Base-by-base conservation (phyloP, 129 eudicot species). In the Artemisia argyi region DNA sequence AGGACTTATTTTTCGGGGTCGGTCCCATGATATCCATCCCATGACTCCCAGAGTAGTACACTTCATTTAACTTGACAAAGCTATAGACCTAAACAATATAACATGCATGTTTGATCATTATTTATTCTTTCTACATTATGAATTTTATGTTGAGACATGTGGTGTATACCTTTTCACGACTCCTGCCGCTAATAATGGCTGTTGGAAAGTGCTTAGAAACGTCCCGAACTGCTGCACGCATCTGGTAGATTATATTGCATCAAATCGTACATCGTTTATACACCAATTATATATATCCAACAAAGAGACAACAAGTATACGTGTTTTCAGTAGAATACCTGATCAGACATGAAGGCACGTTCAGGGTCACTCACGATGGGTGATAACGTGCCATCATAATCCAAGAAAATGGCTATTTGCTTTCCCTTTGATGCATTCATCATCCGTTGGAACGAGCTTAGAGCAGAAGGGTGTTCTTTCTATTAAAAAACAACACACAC, bases 21-120 rank as follows among this genome's bases (percentile, higher is more conserved):
- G 97, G 97, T 72, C 84, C 96, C 87, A 85, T 85, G 22, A 87
- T 91, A 30, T 91, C 97, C 97, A 91, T 88, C 17, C 97, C 97
- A 76, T 91, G 96, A 82, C 97, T 91, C 73, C 97, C 92, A 17
- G 92, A 93, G 47, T 91, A 91, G 73, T 75, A 86, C 13, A 91
- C 88, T 44, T 88, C 92, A 30, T 88, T 84, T 46, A 91, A 60
- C 81, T 85, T 85, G 8, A 91, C 92, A 82, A 91, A 91, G 30
- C 71, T 85, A 66, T 79, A 73, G 14, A 91, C 97, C 94, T 90
- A 78, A 63, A 53, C 3, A 0, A 13, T 2, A 22, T n/a, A 51
- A 51, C 5, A 2, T 39, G 10, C 9, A 4, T 39, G 46, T 39
- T 39, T 39, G 46, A 39, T 39, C 46, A 39, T 1, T 39, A 39